A percentile compares a stretch with the other conserved stretches of the same genome.
These are phyloP conservation scores for Sindora glabra DNA, from an alignment of 306 rosid genomes.

Conservation along the genomic window DNA sequence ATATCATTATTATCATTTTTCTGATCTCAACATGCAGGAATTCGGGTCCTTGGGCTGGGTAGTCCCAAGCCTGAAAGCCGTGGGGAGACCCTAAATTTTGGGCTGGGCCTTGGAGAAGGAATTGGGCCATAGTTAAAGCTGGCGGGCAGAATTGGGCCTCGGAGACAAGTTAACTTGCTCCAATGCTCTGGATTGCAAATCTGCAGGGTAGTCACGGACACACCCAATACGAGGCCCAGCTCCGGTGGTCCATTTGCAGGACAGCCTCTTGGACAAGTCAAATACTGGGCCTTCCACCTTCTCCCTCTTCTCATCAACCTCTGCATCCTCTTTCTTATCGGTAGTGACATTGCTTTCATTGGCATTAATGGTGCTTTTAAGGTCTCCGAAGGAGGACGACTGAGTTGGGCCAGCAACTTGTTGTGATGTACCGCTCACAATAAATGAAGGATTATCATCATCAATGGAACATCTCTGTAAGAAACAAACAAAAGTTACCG, in stretches of 20 bases:
- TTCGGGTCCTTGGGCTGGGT: constrained; percentile 67
- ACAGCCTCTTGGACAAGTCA: constrained; percentile 33
- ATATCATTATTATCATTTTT: too few relatives aligned
- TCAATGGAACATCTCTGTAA: constrained; percentile 66
- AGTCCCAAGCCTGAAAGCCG: constrained; percentile 63
- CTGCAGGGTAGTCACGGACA: constrained; percentile 79
- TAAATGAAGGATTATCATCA: constrained; percentile 53
- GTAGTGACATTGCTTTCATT: constrained; percentile 2
- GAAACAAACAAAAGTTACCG: too few relatives aligned
- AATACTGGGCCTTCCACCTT: constrained; percentile 14
- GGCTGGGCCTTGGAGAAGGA: constrained; percentile 95
- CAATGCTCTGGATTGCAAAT: constrained; percentile 63
- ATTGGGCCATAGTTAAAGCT: constrained; percentile 53
- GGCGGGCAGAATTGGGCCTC: constrained; percentile 28
- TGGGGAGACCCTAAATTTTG: constrained; percentile 73
- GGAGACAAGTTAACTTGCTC: constrained; percentile 85
- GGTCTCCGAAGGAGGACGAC: constrained; percentile 2
- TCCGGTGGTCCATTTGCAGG: constrained; percentile 82
- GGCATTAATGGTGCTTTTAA: background rate
- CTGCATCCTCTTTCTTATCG: constrained; percentile 15
- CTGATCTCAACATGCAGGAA: constrained; percentile 26
- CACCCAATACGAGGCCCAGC: constrained; percentile 88
- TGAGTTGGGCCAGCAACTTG: constrained; percentile 11
- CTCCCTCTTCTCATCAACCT: constrained; percentile 22
- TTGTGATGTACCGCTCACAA: constrained; percentile 13